Conservation (phyloP, 345 rosid species). For the rapeseed (Brassica napus) region DNA sequence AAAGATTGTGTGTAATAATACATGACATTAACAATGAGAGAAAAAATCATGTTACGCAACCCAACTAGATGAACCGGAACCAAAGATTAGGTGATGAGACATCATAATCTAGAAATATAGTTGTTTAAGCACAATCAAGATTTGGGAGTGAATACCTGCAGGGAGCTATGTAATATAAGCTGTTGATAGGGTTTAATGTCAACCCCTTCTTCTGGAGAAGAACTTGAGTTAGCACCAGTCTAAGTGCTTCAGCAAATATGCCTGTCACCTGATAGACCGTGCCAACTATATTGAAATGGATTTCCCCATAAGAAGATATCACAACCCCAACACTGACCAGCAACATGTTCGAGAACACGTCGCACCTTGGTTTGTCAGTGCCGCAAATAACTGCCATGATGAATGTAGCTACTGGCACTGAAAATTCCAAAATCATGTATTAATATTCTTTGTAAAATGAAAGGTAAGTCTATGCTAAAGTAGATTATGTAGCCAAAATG, state of each 20-base stretch:
- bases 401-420: slow-evolving; percentile 99
- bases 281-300: slow-evolving; percentile 88
- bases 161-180: slow-evolving; percentile 95
- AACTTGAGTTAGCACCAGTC: slow-evolving; percentile 95
- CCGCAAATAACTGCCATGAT: slow-evolving; percentile 85
- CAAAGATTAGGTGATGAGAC: not conserved
- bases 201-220: slow-evolving; percentile 93
- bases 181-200: slow-evolving; percentile 85
- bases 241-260: slow-evolving; percentile 95
- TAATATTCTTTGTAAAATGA: slow-evolving; percentile 26
- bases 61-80: not conserved
- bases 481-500: slow-evolving; percentile 16
- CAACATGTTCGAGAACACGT: slow-evolving; percentile 89
- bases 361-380: slow-evolving; percentile 90
- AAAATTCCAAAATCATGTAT: slow-evolving; percentile 39
- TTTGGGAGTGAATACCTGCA: slow-evolving; percentile 68
- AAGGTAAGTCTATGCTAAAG: slow-evolving; percentile 3
- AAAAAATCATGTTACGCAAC: not conserved
- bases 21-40: slow-evolving; percentile 6
- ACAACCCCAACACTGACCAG: slow-evolving; percentile 96
- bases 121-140: not conserved
- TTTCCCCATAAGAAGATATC: slow-evolving; percentile 93
- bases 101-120: not conserved
- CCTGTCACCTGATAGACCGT: slow-evolving; percentile 94
- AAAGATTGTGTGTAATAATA: not conserved